These are phyloP conservation scores for Colletotrichum nymphaeae DNA, from an alignment of 2,329 filamentous ascomycete genomes.

Conservation along the genomic window DNA sequence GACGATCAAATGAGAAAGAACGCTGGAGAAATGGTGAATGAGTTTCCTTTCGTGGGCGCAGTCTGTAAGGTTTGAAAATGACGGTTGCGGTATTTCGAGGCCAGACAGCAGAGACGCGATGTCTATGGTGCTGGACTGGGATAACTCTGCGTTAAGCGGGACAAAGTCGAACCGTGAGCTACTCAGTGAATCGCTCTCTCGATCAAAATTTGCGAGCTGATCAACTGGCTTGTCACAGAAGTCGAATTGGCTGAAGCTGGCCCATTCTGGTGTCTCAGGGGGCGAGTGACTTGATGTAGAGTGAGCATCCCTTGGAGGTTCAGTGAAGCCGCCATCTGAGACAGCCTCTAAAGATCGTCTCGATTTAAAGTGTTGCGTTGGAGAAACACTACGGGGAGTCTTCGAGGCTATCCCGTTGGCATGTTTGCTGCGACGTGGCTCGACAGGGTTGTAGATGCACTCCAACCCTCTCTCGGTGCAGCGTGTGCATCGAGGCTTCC, in stretches of 20 bases:
- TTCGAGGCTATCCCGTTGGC: neutral
- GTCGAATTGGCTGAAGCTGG: neutral
- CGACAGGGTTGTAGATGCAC: slow-evolving; percentile 61
- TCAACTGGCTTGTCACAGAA: neutral
- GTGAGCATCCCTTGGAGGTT: neutral
- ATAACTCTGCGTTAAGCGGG: neutral
- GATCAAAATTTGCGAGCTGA: neutral
- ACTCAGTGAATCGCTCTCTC: neutral
- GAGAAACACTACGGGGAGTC: neutral
- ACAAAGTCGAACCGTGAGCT: neutral
- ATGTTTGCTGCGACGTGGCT: slow-evolving; percentile 47
- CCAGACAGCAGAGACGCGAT: neutral
- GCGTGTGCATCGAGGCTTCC: slow-evolving; percentile 60
- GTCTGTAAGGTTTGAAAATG: neutral
- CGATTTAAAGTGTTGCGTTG: slow-evolving; percentile 45
- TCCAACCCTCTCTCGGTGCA: slow-evolving; percentile 59
- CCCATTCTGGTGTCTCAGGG: neutral
- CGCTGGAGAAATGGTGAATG: neutral
- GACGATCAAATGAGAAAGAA: neutral
- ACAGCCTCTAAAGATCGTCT: slow-evolving; percentile 46
- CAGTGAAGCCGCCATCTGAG: neutral
- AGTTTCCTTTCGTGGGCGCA: neutral
- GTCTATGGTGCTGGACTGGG: neutral
- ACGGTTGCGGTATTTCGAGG: neutral
- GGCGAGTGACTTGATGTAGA: neutral